A percentile compares a stretch with the other conserved stretches of the same genome.
Evolutionary conservation across 352 stramenopile genomes (phyloP).

Genomic region (Vaucheria bursata): DNA sequence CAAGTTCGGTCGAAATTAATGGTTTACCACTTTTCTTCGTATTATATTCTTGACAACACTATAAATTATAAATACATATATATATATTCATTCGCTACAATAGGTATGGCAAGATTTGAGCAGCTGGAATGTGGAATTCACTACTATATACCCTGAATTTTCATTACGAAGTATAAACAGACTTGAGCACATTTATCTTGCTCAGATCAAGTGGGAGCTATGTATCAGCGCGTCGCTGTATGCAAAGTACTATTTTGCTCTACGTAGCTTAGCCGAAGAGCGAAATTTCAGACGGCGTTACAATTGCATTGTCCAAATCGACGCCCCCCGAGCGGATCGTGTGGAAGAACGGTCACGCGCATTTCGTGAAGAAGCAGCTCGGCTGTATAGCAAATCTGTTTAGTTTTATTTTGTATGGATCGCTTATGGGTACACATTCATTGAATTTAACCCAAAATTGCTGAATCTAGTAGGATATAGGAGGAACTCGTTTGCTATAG

Average conservation of each 20-base stretch:
- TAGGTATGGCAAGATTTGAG: slow-evolving; percentile 96
- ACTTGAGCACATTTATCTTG: slow-evolving; percentile 89
- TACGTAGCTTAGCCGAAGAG: slow-evolving; percentile 59
- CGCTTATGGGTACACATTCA: too few species aligned
- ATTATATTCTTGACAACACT: too few species aligned
- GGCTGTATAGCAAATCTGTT: background rate
- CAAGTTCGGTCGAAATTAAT: too few species aligned
- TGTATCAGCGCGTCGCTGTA: slow-evolving; percentile 89
- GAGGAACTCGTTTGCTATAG: too few species aligned
- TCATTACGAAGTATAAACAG: slow-evolving; percentile 92
- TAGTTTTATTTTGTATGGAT: background rate
- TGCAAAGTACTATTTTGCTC: slow-evolving; percentile 98
- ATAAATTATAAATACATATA: too few species aligned
- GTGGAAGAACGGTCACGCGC: background rate
- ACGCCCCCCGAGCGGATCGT: background rate
- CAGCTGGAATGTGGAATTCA: slow-evolving; percentile 96
- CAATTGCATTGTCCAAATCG: slow-evolving; percentile 25
- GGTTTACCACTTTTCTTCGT: too few species aligned
- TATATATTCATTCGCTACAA: too few species aligned
- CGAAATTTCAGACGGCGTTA: slow-evolving; percentile 39
- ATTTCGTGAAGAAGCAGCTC: background rate
- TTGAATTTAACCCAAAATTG: too few species aligned
- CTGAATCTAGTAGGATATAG: too few species aligned
- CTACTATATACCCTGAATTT: slow-evolving; percentile 94
- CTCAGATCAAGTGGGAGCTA: slow-evolving; percentile 94